These are phyloP conservation scores for Bremia lactucae DNA, from an alignment of 352 stramenopile species.

Conservation along the genomic window DNA sequence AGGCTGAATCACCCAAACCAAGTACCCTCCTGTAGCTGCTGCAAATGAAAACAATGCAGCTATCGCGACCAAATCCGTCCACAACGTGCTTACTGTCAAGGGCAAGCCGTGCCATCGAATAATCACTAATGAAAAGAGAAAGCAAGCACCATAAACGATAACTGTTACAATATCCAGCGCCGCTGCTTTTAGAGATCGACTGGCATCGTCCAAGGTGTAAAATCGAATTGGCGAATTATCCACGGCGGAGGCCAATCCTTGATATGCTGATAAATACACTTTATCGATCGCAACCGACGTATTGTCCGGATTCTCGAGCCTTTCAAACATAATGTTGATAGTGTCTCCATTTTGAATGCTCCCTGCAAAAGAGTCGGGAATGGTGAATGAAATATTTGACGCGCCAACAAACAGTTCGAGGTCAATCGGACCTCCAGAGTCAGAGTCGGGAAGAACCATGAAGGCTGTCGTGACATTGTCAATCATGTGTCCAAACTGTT, in stretches of 20 bases:
- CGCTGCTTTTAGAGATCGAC: constrained; percentile 42
- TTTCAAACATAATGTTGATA: constrained; percentile 49
- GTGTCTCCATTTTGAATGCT: constrained; percentile 69
- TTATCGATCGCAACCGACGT: constrained; percentile 48
- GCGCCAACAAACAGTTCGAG: constrained; percentile 38
- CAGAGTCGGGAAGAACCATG: constrained; percentile 26
- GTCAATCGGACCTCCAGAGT: constrained; percentile 14
- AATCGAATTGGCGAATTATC: constrained; percentile 49
- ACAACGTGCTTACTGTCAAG: constrained; percentile 71
- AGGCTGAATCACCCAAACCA: constrained; percentile 78
- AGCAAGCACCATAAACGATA: constrained; percentile 63
- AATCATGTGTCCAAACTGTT: constrained; percentile 47
- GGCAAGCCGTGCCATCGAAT: constrained; percentile 77
- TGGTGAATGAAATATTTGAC: constrained; percentile 68
- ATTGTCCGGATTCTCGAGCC: constrained; percentile 58
- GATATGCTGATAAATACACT: constrained; percentile 60
- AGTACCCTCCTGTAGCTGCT: constrained; percentile 56
- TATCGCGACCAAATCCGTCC: constrained; percentile 82
- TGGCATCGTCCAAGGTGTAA: constrained; percentile 31
- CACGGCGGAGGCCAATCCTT: constrained; percentile 40
- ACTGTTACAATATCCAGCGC: constrained; percentile 58
- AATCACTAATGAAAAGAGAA: constrained; percentile 75
- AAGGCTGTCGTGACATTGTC: constrained; percentile 32
- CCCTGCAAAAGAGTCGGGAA: constrained; percentile 40
- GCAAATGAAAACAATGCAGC: constrained; percentile 74